phyloP scores from a whole-genome alignment of 2,329 filamentous ascomycete genomes.

The Hypoxylon sp. region DNA sequence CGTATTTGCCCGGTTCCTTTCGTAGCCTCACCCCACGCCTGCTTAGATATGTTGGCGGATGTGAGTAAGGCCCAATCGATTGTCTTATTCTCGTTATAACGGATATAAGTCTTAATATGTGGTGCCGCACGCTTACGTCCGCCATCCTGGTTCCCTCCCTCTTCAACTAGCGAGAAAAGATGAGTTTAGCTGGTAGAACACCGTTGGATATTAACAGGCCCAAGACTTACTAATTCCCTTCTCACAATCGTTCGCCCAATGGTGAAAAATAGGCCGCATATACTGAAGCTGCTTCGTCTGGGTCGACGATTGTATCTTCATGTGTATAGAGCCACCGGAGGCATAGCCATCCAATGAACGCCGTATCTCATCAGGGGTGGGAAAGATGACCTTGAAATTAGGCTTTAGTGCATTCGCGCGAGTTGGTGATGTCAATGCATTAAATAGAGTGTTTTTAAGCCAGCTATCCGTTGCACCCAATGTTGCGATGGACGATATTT shows the following conservation, averaged over 20 bases:
- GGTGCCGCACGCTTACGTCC: slow-evolving; percentile 81
- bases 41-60: slow-evolving; percentile 91
- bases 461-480: slow-evolving; percentile 79
- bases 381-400: slow-evolving; percentile 81
- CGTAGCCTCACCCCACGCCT: slow-evolving; percentile 83
- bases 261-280: slow-evolving; percentile 77
- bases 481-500: slow-evolving; percentile 87
- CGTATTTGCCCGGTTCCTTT: slow-evolving; percentile 73
- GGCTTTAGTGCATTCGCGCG: slow-evolving; percentile 55
- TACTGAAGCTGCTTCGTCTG: slow-evolving; percentile 83
- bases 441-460: slow-evolving; percentile 77
- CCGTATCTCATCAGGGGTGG: slow-evolving; percentile 83
- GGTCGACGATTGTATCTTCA: slow-evolving; percentile 77
- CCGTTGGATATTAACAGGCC: neutral
- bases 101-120: slow-evolving; percentile 91
- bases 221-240: slow-evolving; percentile 54
- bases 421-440: slow-evolving; percentile 58
- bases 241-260: slow-evolving; percentile 78
- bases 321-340: slow-evolving; percentile 86
- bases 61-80: slow-evolving; percentile 91
- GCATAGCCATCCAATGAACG: slow-evolving; percentile 82
- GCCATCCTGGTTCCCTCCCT: slow-evolving; percentile 60
- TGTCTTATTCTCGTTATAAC: slow-evolving; percentile 65
- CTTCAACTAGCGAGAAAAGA: slow-evolving; percentile 23
- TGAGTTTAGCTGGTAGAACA: neutral